A percentile compares a stretch with the other conserved stretches of the same genome.
Evolutionary conservation across 1,139 yeast genomes (phyloP).

Genomic region (Debaryomyces robertsiae): DNA sequence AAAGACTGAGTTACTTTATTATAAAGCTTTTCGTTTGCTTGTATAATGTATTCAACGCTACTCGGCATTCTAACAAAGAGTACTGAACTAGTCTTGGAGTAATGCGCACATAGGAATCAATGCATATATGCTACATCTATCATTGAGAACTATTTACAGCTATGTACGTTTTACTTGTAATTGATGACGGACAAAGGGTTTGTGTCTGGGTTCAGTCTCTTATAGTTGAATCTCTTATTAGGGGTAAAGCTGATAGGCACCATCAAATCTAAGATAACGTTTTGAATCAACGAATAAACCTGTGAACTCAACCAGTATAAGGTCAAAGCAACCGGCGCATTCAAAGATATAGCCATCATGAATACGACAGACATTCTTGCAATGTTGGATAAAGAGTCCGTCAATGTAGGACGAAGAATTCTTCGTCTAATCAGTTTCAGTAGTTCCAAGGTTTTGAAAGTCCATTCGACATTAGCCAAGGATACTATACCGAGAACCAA

Average conservation of each 20-base stretch:
- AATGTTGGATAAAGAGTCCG: conserved; percentile 62
- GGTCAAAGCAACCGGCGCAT: conserved; percentile 81
- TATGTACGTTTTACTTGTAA: conserved; percentile 6
- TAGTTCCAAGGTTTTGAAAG: conserved; percentile 55
- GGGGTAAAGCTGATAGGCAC: conserved; percentile 63
- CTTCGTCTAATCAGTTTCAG: conserved; percentile 44
- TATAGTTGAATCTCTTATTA: conserved; percentile 28
- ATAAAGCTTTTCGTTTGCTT: conserved; percentile 13
- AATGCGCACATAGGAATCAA: conserved; percentile 2
- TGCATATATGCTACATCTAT: conserved; percentile 1
- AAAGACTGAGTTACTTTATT: conserved; percentile 14
- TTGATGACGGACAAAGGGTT: conserved; percentile 9
- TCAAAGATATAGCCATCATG: conserved; percentile 80
- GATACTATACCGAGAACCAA: conserved; percentile 69
- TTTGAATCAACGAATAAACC: conserved; percentile 71
- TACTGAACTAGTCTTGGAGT: not conserved
- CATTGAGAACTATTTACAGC: not conserved
- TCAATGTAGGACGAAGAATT: conserved; percentile 57
- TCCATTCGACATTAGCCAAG: conserved; percentile 79
- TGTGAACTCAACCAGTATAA: conserved; percentile 90
- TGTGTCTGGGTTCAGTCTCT: not conserved
- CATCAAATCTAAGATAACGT: conserved; percentile 65
- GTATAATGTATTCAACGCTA: conserved; percentile 7
- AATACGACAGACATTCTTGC: conserved; percentile 77
- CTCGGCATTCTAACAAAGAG: conserved; percentile 5